These are phyloP conservation scores for Trichoderma citrinoviride DNA, from an alignment of 2,329 filamentous ascomycete species.

Conservation along the genomic window DNA sequence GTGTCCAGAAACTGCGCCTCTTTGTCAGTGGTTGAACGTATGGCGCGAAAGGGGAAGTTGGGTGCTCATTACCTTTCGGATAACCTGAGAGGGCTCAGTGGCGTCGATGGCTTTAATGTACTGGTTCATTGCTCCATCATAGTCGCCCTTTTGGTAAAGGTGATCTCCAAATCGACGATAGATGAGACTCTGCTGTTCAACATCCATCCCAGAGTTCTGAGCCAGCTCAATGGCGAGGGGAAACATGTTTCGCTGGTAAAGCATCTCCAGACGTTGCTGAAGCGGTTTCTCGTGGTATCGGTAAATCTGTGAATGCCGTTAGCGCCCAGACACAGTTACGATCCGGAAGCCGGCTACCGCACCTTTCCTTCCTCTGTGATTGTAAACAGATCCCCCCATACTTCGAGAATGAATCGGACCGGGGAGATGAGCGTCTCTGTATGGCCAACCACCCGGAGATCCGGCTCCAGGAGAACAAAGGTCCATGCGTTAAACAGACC, in stretches of 20 bases:
- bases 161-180: slow-evolving; percentile 93
- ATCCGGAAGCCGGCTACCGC: slow-evolving; percentile 26
- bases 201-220: slow-evolving; percentile 79
- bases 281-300: slow-evolving; percentile 89
- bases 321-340: not conserved
- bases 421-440: slow-evolving; percentile 80
- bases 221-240: slow-evolving; percentile 88
- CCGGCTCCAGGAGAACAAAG: slow-evolving; percentile 88
- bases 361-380: slow-evolving; percentile 90
- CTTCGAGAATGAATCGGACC: slow-evolving; percentile 74
- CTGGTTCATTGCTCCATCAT: slow-evolving; percentile 98
- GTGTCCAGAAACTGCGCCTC: slow-evolving; percentile 78
- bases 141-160: slow-evolving; percentile 91
- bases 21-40: not conserved
- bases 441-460: slow-evolving; percentile 85
- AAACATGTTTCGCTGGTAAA: slow-evolving; percentile 93
- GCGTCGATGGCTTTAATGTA: slow-evolving; percentile 95
- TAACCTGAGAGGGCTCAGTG: slow-evolving; percentile 93
- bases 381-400: slow-evolving; percentile 92
- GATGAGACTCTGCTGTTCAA: slow-evolving; percentile 81
- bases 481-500: slow-evolving; percentile 82
- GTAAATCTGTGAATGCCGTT: slow-evolving; percentile 58
- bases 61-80: slow-evolving; percentile 65
- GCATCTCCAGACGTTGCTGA: slow-evolving; percentile 84
- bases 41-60: not conserved